These are phyloP conservation scores for Rhizopus stolonifer DNA, from an alignment of 371 early-diverging fungal genomes.

Conservation along the genomic window DNA sequence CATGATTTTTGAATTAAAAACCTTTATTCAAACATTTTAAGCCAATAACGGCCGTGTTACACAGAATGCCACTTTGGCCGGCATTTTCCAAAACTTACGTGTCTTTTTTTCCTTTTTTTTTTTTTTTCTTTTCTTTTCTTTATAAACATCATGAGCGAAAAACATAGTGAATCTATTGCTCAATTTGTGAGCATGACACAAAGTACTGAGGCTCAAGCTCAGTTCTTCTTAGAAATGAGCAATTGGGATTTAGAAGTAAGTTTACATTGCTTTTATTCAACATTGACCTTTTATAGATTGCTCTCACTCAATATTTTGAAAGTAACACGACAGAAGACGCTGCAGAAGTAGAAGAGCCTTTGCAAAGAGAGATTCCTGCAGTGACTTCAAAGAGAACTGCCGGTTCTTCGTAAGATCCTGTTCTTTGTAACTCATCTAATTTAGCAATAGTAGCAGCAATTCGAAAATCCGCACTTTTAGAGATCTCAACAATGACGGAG, in stretches of 20 bases:
- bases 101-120: no score
- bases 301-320: constrained; percentile 32
- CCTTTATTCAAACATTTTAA: no score
- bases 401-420: no score
- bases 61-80: no score
- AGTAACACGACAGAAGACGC: not conserved
- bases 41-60: no score
- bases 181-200: constrained; percentile 64
- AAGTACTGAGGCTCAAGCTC: constrained; percentile 58
- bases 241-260: constrained; percentile 75
- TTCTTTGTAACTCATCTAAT: no score
- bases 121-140: constrained; percentile 1
- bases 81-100: no score
- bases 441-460: constrained; percentile 14
- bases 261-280: no score
- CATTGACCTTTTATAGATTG: constrained; percentile 8
- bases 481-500: constrained; percentile 40
- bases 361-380: no score
- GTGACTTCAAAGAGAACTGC: no score
- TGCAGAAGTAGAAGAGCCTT: no score
- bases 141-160: constrained; percentile 37
- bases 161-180: constrained; percentile 56
- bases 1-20: no score
- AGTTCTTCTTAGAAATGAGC: constrained; percentile 72
- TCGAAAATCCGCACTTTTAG: constrained; percentile 65